phyloP scores from a whole-genome alignment of 78 protist species.

The Dictyostelium brefeldianum region DNA sequence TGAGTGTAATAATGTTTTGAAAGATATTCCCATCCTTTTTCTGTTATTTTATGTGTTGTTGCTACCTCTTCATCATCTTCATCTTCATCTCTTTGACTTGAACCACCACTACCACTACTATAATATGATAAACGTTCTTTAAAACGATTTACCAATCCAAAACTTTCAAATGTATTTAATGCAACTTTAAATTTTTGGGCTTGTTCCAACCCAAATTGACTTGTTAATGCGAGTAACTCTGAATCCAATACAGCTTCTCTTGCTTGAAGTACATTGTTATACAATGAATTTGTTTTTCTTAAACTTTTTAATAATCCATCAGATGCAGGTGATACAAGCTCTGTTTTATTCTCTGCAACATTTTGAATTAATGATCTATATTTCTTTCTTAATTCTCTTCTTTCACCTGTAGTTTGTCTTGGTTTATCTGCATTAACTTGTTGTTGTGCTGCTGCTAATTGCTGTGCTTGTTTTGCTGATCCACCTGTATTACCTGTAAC shows the following conservation, averaged over 20 bases:
- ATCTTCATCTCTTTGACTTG: background rate
- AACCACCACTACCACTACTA: background rate
- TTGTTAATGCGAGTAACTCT: constrained; percentile 36
- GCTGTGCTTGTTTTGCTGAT: background rate
- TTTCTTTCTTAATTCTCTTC: constrained; percentile 63
- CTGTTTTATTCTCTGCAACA: background rate
- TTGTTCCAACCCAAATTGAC: constrained; percentile 60
- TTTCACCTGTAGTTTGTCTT: constrained; percentile 17
- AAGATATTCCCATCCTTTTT: constrained; percentile 21
- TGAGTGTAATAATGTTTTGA: background rate
- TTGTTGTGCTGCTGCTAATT: background rate
- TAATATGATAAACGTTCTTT: background rate
- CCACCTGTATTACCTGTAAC: background rate
- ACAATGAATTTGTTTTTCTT: background rate
- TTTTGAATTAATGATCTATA: constrained; percentile 51
- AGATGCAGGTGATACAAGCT: background rate
- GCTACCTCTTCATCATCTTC: background rate
- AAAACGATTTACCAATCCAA: constrained; percentile 26
- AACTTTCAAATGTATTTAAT: constrained; percentile 28
- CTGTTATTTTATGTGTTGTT: background rate
- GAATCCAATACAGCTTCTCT: constrained; percentile 81
- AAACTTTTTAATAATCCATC: constrained; percentile 5
- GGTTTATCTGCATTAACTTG: background rate
- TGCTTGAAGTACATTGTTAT: constrained; percentile 21
- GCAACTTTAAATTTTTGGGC: constrained; percentile 53